Conservation (phyloP, 1,139 yeast species). For the Geotrichum citri-aurantii region DNA sequence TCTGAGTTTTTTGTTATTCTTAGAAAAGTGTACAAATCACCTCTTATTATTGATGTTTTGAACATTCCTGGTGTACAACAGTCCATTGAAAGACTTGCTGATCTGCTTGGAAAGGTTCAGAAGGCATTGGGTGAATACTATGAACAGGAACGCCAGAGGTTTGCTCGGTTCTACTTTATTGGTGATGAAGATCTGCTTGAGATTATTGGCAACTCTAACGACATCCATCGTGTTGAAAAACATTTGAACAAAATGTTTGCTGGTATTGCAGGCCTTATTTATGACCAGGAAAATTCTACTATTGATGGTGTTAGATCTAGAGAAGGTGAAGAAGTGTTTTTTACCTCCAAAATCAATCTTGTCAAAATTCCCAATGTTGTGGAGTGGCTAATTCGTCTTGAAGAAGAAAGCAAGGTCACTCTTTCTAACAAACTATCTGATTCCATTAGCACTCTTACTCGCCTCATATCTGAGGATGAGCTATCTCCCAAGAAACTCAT, state of each 20-base stretch:
- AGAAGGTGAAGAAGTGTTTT: slow-evolving; percentile 54
- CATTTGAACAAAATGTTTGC: slow-evolving; percentile 70
- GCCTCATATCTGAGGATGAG: slow-evolving; percentile 18
- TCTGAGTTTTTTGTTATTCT: slow-evolving; percentile 53
- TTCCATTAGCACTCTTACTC: slow-evolving; percentile 30
- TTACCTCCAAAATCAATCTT: slow-evolving; percentile 45
- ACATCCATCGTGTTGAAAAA: slow-evolving; percentile 47
- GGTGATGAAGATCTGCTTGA: slow-evolving; percentile 90
- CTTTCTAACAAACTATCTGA: slow-evolving; percentile 38
- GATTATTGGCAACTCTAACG: slow-evolving; percentile 62
- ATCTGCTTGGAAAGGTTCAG: slow-evolving; percentile 53
- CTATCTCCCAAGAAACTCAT: slow-evolving; percentile 22
- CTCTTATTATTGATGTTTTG: slow-evolving; percentile 54
- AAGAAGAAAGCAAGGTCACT: slow-evolving; percentile 44
- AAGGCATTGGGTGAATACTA: slow-evolving; percentile 71
- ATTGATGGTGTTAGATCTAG: slow-evolving; percentile 52
- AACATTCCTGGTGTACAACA: slow-evolving; percentile 47
- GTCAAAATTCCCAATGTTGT: slow-evolving; percentile 43
- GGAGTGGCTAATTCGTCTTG: slow-evolving; percentile 63
- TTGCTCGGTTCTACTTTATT: slow-evolving; percentile 79
- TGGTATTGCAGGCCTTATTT: slow-evolving; percentile 50
- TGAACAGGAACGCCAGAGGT: slow-evolving; percentile 70
- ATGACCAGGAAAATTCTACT: slow-evolving; percentile 36
- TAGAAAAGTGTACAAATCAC: slow-evolving; percentile 47
- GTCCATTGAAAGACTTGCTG: slow-evolving; percentile 49